Evolutionary conservation across 2,329 filamentous ascomycete genomes (phyloP), one percentile per base, ranked within the genome.

Genomic region (Talaromyces sp.): DNA sequence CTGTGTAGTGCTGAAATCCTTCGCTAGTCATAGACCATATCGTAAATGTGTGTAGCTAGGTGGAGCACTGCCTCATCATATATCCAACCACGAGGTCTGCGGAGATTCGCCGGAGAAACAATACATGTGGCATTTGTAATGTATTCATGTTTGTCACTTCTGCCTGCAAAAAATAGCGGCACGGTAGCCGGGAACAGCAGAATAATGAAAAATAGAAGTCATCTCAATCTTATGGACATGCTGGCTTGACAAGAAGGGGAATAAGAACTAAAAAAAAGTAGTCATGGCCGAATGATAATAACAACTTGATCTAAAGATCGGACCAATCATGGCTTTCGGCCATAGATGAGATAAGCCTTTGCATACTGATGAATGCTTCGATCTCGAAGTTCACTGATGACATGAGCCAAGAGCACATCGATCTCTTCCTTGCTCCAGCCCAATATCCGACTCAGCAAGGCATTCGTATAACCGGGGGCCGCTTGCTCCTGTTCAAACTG

Each of bases 361-460:
- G 71, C 70, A 71, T 79, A 80, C 3, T 74, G 73, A 70, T 80
- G 79, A 60, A 79, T 72, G 5, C 64, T 67, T 22, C 69, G 74
- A 69, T 80, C 74, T 58, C 71, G 71, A 43, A 79, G 65, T 68
- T 81, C 79, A 61, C 68, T 73, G 59, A 75, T 77, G 3, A 80
- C 79, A 13, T 74, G 72, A 5, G 73, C 74, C 54, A 79, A 65
- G 13, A 81, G 76, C 1, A 77, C 68, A 63, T 79, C 71, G 3
- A 80, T 77, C 62, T 80, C 72, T 25, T 74, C 73, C 34, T 74
- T 71, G 0, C 67, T 71, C 77, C 77, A 80, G 1, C 76, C 76
- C 45, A 77, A 64, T 5, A 75, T 71, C 2, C 75, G 72, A 8
- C 72, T 75, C 22, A 75, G 71, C 2, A 76, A 67, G 13, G 73